phyloP scores from a whole-genome alignment of 257 asterid genomes.

The Gardenia jasminoides region DNA sequence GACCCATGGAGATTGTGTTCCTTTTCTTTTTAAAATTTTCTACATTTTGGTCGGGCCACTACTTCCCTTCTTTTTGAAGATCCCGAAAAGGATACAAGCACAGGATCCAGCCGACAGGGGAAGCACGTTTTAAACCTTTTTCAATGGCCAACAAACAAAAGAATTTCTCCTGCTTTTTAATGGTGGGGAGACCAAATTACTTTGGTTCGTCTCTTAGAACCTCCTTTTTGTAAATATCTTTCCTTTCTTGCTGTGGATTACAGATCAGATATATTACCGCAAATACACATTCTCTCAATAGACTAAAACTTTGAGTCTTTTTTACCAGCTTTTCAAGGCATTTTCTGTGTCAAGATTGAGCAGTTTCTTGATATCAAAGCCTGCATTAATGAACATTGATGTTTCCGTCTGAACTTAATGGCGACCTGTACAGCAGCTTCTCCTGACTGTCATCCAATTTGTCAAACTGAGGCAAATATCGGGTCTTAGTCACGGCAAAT shows the following conservation, averaged over 20 bases:
- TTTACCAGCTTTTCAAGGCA: neutral
- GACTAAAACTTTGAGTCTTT: neutral
- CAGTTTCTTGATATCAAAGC: neutral
- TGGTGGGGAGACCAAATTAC: neutral
- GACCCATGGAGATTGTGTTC: neutral
- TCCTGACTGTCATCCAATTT: neutral
- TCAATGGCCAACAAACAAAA: neutral
- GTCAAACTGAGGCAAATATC: slow-evolving; percentile 10
- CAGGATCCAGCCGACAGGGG: slow-evolving; percentile 14
- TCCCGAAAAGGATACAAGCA: slow-evolving; percentile 15
- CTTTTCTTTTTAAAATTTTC: neutral
- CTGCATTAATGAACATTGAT: neutral
- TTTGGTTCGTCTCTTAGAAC: neutral
- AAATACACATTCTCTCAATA: too few relatives aligned
- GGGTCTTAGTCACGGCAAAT: neutral
- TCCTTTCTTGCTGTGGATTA: neutral
- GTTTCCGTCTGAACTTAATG: neutral
- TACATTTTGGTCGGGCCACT: slow-evolving; percentile 5
- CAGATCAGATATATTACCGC: too few relatives aligned
- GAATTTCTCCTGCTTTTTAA: too few relatives aligned
- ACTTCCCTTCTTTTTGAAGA: slow-evolving; percentile 8
- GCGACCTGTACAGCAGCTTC: neutral
- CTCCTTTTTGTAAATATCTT: neutral
- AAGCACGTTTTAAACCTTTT: slow-evolving; percentile 9
- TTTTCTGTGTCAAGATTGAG: neutral